Evolutionary conservation across 352 stramenopile species (phyloP).

Genomic region (Stramenopiles sp.): DNA sequence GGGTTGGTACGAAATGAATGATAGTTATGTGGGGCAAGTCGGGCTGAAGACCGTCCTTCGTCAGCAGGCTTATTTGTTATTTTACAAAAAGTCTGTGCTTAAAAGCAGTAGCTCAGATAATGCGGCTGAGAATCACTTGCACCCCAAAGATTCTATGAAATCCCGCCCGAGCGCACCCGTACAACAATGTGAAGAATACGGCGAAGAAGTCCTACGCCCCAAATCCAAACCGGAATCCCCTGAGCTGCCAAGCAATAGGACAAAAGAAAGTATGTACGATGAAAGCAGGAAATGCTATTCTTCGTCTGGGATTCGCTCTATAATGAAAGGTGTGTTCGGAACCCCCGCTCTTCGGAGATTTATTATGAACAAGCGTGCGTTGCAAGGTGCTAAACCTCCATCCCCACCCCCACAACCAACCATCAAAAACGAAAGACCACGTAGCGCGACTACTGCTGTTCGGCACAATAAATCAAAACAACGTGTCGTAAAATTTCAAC

Average conservation of each 20-base stretch:
- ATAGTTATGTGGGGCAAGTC: slow-evolving; percentile 57
- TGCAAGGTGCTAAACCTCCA: neutral
- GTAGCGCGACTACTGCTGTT: neutral
- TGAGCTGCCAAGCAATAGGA: neutral
- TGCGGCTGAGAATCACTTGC: neutral
- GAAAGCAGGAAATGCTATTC: neutral
- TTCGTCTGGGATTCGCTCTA: neutral
- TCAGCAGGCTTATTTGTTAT: slow-evolving; percentile 68
- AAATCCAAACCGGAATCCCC: neutral
- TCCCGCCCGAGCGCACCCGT: neutral
- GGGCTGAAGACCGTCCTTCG: slow-evolving; percentile 54
- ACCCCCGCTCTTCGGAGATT: neutral
- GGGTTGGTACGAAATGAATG: slow-evolving; percentile 77
- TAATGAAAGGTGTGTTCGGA: neutral
- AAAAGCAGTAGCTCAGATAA: too few species aligned
- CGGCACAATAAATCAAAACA: neutral
- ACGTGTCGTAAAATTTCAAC: neutral
- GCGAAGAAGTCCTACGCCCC: neutral
- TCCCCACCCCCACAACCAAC: neutral
- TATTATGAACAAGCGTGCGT: neutral
- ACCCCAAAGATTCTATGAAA: neutral
- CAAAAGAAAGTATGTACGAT: neutral
- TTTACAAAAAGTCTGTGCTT: slow-evolving; percentile 49
- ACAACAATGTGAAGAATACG: neutral
- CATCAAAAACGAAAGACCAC: neutral